These are phyloP conservation scores for Boletales sp. DNA, from an alignment of 768 basidiomycete species.

Conservation along the genomic window DNA sequence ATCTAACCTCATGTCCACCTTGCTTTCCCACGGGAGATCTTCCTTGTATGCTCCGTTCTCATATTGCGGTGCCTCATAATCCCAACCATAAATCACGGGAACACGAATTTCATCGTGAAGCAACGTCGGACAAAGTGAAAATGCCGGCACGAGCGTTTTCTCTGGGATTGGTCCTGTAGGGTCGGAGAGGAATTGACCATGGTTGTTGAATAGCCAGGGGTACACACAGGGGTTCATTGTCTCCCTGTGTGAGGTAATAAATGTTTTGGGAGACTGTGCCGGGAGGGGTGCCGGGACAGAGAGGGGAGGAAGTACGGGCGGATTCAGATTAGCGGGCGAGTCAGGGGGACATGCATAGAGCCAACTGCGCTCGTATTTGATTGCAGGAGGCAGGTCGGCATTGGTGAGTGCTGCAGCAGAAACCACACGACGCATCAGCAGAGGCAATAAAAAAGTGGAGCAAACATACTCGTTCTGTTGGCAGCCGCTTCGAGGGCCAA, in stretches of 20 bases:
- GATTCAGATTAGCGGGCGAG: slow-evolving; percentile 20
- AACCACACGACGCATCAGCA: background rate
- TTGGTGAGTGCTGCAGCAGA: slow-evolving; percentile 22
- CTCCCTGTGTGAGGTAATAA: slow-evolving; percentile 34
- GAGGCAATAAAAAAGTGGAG: background rate
- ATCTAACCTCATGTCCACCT: slow-evolving; percentile 54
- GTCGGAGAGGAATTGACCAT: slow-evolving; percentile 52
- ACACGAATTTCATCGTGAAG: slow-evolving; percentile 56
- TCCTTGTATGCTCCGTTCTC: slow-evolving; percentile 33
- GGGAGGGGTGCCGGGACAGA: background rate
- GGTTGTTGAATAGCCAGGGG: slow-evolving; percentile 34
- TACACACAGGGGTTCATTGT: slow-evolving; percentile 38
- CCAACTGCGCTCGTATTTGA: slow-evolving; percentile 23
- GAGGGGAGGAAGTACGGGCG: slow-evolving; percentile 24
- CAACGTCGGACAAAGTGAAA: slow-evolving; percentile 47
- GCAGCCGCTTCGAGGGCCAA: slow-evolving; percentile 27
- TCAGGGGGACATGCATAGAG: slow-evolving; percentile 16
- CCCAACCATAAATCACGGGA: slow-evolving; percentile 40
- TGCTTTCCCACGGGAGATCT: slow-evolving; percentile 64
- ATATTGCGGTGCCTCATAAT: slow-evolving; percentile 24
- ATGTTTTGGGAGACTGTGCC: slow-evolving; percentile 17
- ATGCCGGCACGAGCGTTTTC: slow-evolving; percentile 43
- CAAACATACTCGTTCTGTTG: slow-evolving; percentile 23
- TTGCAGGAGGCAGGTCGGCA: slow-evolving; percentile 32
- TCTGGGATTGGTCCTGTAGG: slow-evolving; percentile 45